Evolutionary conservation across 371 early-diverging fungal genomes (phyloP), one percentile per base, ranked within the genome.

Genomic region (Mortierella sp.): DNA sequence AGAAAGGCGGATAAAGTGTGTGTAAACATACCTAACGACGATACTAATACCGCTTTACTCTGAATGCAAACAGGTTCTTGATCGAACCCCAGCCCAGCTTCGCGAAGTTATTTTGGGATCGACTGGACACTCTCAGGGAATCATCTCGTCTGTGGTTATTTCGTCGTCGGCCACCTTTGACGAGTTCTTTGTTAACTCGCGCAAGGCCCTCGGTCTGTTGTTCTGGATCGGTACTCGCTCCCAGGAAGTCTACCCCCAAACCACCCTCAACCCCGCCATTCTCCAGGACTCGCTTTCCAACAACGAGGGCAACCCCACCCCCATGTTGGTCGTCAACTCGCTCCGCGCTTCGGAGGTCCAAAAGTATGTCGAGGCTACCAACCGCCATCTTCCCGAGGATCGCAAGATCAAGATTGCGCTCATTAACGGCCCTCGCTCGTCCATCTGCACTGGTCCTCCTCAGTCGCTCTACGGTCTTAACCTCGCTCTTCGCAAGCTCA

Each of bases 111-210:
- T 93, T 76, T 83, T 89, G 93, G 97, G 97, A 76, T 90, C 96
- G 55, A 97, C 98, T 31, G 98, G 98, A 84, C 98, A 98, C 88
- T 95, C 95, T 82, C 98, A 98, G 89, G 98, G 98, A 76, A 95
- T 98, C 78, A 94, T 98, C 82, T 93, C 97, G 26, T 95, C 98
- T 28, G 96, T 96, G 34, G 97, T 96, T 71, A 93, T 98, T 86
- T 91, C 98, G 44, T 87, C 96, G 24, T 96, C 98, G 69, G 87
- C 92, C 48, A 94, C 97, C 50, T 94, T 95, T 71, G 95, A 95
- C 74, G 95, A 95, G 34, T 97, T 98, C 87, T 82, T 93, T 71
- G 82, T 81, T 73, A 96, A 96, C 87, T 92, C 96, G 40, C 94
- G 94, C 87, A 96, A 96, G 89, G 97, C 97, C 1, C 92, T 98